phyloP scores from a whole-genome alignment of 1,139 yeast genomes.

The Pichia sp. region DNA sequence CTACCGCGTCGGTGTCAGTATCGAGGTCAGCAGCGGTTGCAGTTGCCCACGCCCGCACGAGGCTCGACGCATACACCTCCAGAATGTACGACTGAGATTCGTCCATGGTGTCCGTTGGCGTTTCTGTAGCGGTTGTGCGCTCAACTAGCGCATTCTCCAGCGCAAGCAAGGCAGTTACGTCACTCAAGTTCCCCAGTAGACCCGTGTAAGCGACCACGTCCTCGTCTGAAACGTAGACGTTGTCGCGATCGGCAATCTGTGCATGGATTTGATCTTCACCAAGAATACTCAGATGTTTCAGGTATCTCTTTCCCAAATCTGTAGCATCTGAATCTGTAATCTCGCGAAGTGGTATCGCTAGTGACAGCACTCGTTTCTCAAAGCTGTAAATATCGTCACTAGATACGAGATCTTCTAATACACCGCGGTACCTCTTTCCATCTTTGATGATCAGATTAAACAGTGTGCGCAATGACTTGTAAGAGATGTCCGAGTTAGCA shows the following conservation, averaged over 20 bases:
- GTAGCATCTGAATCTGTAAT: not conserved
- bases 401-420: not conserved
- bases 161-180: conserved; percentile 2
- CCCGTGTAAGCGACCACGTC: conserved; percentile 8
- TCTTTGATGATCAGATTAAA: conserved; percentile 78
- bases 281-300: not conserved
- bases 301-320: not conserved
- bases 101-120: too few relatives aligned
- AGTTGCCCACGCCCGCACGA: too few relatives aligned
- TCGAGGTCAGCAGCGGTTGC: too few relatives aligned
- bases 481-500: conserved; percentile 8
- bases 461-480: conserved; percentile 83
- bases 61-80: too few relatives aligned
- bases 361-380: not conserved
- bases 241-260: not conserved
- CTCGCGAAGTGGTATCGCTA: not conserved
- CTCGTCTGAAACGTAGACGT: conserved; percentile 6
- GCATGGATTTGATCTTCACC: not conserved
- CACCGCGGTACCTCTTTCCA: not conserved
- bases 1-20: too few relatives aligned
- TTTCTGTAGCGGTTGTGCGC: too few relatives aligned
- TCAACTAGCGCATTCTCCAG: not conserved
- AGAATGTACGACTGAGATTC: too few relatives aligned
- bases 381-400: not conserved
- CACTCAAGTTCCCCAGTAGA: conserved; percentile 3